Evolutionary conservation across 2,329 filamentous ascomycete genomes (phyloP).

Genomic region (Colletotrichum sp.): DNA sequence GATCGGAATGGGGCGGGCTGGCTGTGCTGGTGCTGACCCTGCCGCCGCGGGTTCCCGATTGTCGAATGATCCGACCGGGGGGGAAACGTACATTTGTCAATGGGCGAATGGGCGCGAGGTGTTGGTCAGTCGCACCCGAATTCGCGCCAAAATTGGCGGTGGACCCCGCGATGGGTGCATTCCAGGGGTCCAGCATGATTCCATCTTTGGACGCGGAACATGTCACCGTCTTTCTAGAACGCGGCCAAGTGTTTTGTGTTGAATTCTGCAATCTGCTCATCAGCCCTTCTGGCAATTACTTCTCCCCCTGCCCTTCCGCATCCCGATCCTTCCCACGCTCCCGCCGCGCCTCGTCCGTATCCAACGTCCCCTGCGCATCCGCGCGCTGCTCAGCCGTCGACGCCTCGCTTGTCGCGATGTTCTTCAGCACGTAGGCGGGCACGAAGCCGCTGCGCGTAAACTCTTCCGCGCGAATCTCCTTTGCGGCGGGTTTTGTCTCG

Average conservation of each 20-base stretch:
- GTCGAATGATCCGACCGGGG: constrained; percentile 1
- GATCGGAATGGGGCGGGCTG: not conserved
- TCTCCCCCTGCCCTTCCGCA: not conserved
- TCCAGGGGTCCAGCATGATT: not conserved
- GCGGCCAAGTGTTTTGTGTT: not conserved
- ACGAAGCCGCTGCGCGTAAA: not conserved
- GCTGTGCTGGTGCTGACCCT: not conserved
- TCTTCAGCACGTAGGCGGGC: not conserved
- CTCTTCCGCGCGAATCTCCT: not conserved
- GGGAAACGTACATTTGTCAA: no score
- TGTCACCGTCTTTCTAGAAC: not conserved
- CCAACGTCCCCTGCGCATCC: not conserved
- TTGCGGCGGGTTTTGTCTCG: not conserved
- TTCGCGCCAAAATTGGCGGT: not conserved
- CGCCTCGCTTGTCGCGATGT: not conserved
- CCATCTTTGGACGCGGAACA: not conserved
- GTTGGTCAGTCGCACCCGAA: not conserved
- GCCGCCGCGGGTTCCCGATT: not conserved
- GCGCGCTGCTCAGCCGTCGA: not conserved
- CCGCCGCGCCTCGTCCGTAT: not conserved
- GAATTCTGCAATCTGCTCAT: not conserved
- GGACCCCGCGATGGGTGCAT: not conserved
- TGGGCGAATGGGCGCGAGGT: not conserved
- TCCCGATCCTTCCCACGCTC: not conserved
- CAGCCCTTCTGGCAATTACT: not conserved